Evolutionary conservation across 805 yeast species (phyloP), one percentile per base, ranked within the genome.

Genomic region (Yarrowia osloensis): DNA sequence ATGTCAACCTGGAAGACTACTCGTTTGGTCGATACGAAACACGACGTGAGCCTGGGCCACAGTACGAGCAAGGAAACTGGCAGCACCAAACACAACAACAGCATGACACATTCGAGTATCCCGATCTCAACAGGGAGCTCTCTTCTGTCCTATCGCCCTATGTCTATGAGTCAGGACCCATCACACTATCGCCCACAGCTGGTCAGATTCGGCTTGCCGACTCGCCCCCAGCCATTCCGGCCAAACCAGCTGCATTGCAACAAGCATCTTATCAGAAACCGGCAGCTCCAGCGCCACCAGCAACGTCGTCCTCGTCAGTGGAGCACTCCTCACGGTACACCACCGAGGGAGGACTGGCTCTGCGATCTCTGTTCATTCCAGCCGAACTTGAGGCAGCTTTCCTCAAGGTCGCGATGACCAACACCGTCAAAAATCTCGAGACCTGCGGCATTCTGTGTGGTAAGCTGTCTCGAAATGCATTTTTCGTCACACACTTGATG

Each of bases 401-500:
- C 70, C 76, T 85, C 9, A 71, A 74, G 26, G 72, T 84, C 13
- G 87, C 90, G 0, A 70, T 74, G 19, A 69, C 75, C 3, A 87
- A 87, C 71, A 87, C 91, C 0, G 26, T 55, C 1, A 75, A 75
- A 17, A 82, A 82, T 44, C 75, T 87, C 17, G 91, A 87, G 71
- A 87, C 90, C 0, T 87, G 90, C 72, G 91, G 90, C 13, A 84
- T 87, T 22, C 78, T 87, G 33, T 85, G 89, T 73, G 91, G 90
- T 0, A 84, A 80, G 70, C 77, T 87, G n/a, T 81, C 80, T 52
- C 76, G 86, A 46, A 85, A 85, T 74, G 89, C 89, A 3, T 86
- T 86, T 72, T 85, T 86, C 74, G 80, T 87, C 67, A 87, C 88
- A 1, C 83, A 86, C 68, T 77, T 87, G 19, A 80, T 87, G 13